Base-by-base conservation (phyloP, 2,329 filamentous ascomycete species). In the Lachnellula occidentalis region DNA sequence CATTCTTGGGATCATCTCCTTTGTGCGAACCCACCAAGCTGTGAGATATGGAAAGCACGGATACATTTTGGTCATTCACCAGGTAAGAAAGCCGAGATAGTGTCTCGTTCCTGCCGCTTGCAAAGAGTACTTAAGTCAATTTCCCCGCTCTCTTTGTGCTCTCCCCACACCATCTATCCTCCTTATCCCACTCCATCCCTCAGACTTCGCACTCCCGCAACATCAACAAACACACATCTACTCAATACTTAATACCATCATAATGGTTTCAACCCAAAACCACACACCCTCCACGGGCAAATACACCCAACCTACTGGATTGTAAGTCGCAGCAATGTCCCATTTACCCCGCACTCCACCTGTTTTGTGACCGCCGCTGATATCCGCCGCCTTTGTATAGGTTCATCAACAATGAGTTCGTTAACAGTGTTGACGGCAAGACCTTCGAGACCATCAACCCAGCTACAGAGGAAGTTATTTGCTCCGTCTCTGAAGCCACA, bases 361-460 rank as follows among this genome's bases (percentile, higher is more conserved):
- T 41, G 41, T 42, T 21, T 15, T 9, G 21, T 42, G 19, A 8
- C 15, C 24, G 12, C 34, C 42, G 42, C 21, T 31, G 51, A 50
- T 58, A 34, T 56, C 41, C 21, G 17, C 27, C 9, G 8, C n/a
- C 41, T 22, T n/a, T 45, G 17, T 19, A 48, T 43, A 70, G 68
- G 42, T 70, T 90, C 81, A 94, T 95, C 81, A 92, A 94, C 82
- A 92, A 92, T 73, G 87, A 96, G 74, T 96, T 86, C 76, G 83
- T 95, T 61, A 84, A 87, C 73, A 80, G 84, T 70, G 85, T 87
- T 60, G 89, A 95, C 66, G 91, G 91, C 76, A 87, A 90, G 81
- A 91, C 86, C 64, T 94, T 96, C 69, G 90, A 96, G 75, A 88
- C 91, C 72, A 86, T 94, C 79, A 95, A 95, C 81, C 91, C 91